Base-by-base conservation (phyloP, 176 grass and related monocot species). In the Oryza glumipatula region DNA sequence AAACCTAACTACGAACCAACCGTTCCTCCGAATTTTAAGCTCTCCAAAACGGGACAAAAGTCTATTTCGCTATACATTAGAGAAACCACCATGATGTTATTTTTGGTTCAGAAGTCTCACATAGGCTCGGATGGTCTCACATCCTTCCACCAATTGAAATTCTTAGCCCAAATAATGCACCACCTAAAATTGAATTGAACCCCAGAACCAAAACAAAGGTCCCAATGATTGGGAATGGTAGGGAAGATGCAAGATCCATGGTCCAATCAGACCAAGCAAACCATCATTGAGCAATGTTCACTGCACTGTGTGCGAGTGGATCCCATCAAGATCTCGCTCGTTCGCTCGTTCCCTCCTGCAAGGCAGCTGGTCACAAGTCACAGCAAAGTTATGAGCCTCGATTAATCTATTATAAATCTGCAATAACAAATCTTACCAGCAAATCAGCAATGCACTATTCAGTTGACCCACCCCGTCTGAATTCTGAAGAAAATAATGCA, bases 291-390 rank as follows among this genome's bases (percentile, higher is more conserved):
- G 80, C 60, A 51, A 76, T 80, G 89, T 84, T 84, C 84, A 79
- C 9, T 83, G 88, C 74, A 90, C 79, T 79, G 88, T 78, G 88
- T 73, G 33, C 67, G 1, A 68, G 74, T 82, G 68, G 88, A 86
- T 86, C 88, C 79, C 84, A 82, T 82, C 72, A 15, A 30, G 61
- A 84, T 88, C 43, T 32, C 30, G 30, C 12, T 48, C 12, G 12
- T 12, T 49, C 47, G 19, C 47, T 49, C 47, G 54, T 7, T 46
- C 76, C 3, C 67, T n/a, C 69, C 11, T n/a, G 67, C 48, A 58
- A 8, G 67, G 58, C 8, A 70, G 47, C 71, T 49, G 22, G 2
- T 49, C 61, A 64, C 68, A 54, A 11, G 74, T 3, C 56, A 30
- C 68, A 32, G 14, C 7, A 54, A 61, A 16, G 38, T 64, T 21